These are phyloP conservation scores for Plasmopara halstedii DNA, from an alignment of 352 stramenopile genomes.

Conservation along the genomic window DNA sequence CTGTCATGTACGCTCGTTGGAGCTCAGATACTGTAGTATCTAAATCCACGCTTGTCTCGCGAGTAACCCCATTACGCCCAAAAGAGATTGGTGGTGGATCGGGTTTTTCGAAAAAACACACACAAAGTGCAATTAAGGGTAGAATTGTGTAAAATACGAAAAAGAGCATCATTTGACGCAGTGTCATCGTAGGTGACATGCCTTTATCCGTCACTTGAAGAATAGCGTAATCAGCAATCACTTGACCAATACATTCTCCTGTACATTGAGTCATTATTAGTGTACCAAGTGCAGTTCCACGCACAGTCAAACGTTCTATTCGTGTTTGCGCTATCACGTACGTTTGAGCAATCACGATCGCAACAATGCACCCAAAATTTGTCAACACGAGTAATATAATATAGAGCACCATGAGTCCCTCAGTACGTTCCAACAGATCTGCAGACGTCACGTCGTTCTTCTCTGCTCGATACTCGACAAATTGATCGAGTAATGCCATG, in stretches of 20 bases:
- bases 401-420: slow-evolving; percentile 22
- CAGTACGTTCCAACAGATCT: slow-evolving; percentile 9
- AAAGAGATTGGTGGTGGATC: slow-evolving; percentile 22
- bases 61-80: slow-evolving; percentile 17
- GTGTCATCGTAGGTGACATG: slow-evolving; percentile 15
- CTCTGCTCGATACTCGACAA: slow-evolving; percentile 15
- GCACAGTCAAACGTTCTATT: slow-evolving; percentile 21
- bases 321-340: slow-evolving; percentile 40
- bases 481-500: slow-evolving; percentile 32
- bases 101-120: slow-evolving; percentile 31
- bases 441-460: slow-evolving; percentile 13
- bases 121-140: slow-evolving; percentile 26
- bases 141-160: slow-evolving; percentile 35
- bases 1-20: slow-evolving; percentile 13
- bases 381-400: slow-evolving; percentile 28
- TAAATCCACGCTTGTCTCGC: slow-evolving; percentile 8
- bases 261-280: slow-evolving; percentile 30
- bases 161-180: slow-evolving; percentile 26
- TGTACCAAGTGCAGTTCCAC: slow-evolving; percentile 23
- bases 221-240: slow-evolving; percentile 21
- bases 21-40: slow-evolving; percentile 14
- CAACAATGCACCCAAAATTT: slow-evolving; percentile 40
- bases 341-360: slow-evolving; percentile 28
- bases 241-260: slow-evolving; percentile 29
- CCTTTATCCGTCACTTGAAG: slow-evolving; percentile 17